Percentiles rank a stretch among this genome's conserved stretches.
Conservation (phyloP, 768 basidiomycete species). For the Boletus edulis region DNA sequence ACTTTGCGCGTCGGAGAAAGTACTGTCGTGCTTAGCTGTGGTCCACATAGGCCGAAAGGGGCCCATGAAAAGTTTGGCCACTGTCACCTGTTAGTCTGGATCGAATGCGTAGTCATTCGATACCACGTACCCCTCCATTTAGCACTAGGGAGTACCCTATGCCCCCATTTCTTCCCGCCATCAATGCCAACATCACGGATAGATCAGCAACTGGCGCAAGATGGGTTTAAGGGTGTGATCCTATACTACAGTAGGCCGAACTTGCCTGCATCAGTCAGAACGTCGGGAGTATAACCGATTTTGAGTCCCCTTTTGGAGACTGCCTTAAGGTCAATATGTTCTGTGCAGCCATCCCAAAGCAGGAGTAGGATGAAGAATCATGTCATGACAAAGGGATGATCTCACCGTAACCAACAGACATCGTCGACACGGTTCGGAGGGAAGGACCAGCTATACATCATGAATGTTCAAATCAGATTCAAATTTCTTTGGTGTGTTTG, state of each 20-base stretch:
- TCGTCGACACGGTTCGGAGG: constrained; percentile 85
- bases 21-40: constrained; percentile 61
- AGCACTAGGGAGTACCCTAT: constrained; percentile 63
- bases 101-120: background rate
- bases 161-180: constrained; percentile 85
- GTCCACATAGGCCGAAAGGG: constrained; percentile 84
- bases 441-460: constrained; percentile 59
- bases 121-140: constrained; percentile 55
- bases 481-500: background rate
- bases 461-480: background rate
- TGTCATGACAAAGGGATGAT: background rate
- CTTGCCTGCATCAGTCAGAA: constrained; percentile 86
- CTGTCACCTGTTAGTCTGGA: constrained; percentile 33
- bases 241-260: background rate
- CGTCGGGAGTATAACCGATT: constrained; percentile 91
- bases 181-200: constrained; percentile 85
- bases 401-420: constrained; percentile 87
- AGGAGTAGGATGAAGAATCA: background rate
- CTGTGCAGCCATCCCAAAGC: constrained; percentile 37
- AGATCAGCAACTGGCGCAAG: constrained; percentile 77
- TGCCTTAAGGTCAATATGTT: constrained; percentile 72
- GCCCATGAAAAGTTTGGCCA: constrained; percentile 82
- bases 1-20: constrained; percentile 59
- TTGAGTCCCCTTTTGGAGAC: constrained; percentile 60
- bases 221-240: background rate